These are phyloP conservation scores for Coffea humblotiana DNA, from an alignment of 305 asterid species.

Conservation along the genomic window DNA sequence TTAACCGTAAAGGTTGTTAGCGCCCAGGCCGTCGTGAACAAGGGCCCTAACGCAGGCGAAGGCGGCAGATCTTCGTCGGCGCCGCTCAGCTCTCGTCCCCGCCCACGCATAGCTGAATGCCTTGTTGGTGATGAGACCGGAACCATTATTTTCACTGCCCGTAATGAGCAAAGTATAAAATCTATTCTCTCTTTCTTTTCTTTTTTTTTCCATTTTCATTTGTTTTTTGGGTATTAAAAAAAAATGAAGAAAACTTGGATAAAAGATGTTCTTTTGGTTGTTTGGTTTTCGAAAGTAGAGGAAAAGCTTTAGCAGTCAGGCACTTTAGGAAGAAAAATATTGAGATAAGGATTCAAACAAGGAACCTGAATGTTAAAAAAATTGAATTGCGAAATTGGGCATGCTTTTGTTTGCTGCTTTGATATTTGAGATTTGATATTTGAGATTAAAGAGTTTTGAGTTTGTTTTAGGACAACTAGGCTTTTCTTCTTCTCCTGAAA, in stretches of 20 bases:
- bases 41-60: slow-evolving; percentile 17
- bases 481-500: background rate
- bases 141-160: slow-evolving; percentile 29
- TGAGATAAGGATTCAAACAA: no score
- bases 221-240: background rate
- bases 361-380: no score
- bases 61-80: slow-evolving; percentile 14
- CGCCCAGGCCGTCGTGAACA: slow-evolving; percentile 30
- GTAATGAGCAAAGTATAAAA: slow-evolving; percentile 28
- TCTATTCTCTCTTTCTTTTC: background rate
- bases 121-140: slow-evolving; percentile 33
- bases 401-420: background rate
- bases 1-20: slow-evolving; percentile 40
- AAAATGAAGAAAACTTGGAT: background rate
- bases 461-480: background rate
- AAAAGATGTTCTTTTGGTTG: no score
- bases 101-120: slow-evolving; percentile 27
- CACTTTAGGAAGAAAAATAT: no score
- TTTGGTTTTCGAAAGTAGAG: no score
- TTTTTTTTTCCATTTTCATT: background rate
- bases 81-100: slow-evolving; percentile 30
- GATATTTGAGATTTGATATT: background rate
- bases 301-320: no score
- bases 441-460: background rate
- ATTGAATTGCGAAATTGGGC: background rate